Percentiles rank a stretch among this genome's conserved stretches.
These are phyloP conservation scores for Globisporangium apiculatum DNA, from an alignment of 352 stramenopile species.

Conservation along the genomic window DNA sequence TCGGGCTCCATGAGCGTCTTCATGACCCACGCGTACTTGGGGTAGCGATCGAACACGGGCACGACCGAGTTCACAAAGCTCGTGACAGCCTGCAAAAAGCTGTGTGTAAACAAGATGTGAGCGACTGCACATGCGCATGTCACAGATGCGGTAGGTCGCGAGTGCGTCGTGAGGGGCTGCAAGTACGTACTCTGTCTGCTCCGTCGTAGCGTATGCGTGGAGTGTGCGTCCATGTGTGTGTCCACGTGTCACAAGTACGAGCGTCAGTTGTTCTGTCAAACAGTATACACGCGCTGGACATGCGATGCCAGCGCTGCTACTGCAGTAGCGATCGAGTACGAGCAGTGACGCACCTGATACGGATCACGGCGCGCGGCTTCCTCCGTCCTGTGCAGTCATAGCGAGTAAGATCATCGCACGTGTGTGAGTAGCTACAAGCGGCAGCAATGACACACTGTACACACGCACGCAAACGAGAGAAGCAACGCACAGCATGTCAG, in stretches of 20 bases:
- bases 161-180: background rate
- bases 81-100: constrained; percentile 67
- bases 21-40: constrained; percentile 88
- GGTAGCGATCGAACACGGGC: constrained; percentile 82
- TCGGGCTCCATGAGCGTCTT: constrained; percentile 95
- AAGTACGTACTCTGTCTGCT: constrained; percentile 8
- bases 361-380: constrained; percentile 72
- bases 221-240: no score
- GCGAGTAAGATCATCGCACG: background rate
- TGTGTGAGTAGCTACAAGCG: background rate
- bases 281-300: no score
- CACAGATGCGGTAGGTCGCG: background rate
- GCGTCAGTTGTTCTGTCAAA: no score
- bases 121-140: background rate
- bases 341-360: constrained; percentile 29
- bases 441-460: constrained; percentile 2
- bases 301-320: no score
- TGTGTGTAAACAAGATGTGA: constrained; percentile 3
- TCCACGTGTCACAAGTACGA: no score
- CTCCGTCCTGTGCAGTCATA: constrained; percentile 27
- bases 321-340: no score
- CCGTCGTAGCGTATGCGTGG: no score
- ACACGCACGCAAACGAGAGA: background rate
- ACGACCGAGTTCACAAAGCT: constrained; percentile 81
- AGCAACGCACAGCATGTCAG: constrained; percentile 84